Evolutionary conservation across 805 yeast species (phyloP).

Genomic region (Cyberlindnera xishuangbannaensis): DNA sequence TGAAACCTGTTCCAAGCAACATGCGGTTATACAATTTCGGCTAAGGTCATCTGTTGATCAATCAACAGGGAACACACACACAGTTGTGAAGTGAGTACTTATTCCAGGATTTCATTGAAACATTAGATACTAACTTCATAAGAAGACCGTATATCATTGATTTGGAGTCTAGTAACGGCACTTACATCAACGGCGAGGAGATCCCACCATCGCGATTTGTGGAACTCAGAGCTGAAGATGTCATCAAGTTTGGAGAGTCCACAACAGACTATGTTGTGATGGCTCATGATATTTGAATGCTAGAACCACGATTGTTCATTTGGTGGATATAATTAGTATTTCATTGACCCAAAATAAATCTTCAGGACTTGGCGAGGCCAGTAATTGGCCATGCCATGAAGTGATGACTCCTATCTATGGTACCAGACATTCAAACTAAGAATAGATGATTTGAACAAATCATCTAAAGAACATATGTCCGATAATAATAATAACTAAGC

Average conservation of each 20-base stretch:
- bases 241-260: slow-evolving; percentile 33
- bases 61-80: slow-evolving; percentile 1
- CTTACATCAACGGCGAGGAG: slow-evolving; percentile 34
- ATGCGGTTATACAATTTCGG: slow-evolving; percentile 44
- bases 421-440: too few relatives aligned
- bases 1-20: slow-evolving; percentile 39
- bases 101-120: too few relatives aligned
- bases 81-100: slow-evolving; percentile 4
- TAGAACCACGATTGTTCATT: too few relatives aligned
- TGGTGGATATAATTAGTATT: too few relatives aligned
- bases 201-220: slow-evolving; percentile 37
- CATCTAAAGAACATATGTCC: too few relatives aligned
- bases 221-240: slow-evolving; percentile 36
- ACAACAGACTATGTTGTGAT: slow-evolving; percentile 28
- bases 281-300: too few relatives aligned
- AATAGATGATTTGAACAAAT: too few relatives aligned
- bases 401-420: too few relatives aligned
- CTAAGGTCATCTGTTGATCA: slow-evolving; percentile 6
- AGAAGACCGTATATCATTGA: slow-evolving; percentile 37
- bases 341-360: too few relatives aligned
- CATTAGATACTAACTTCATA: background rate
- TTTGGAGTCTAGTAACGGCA: slow-evolving; percentile 43
- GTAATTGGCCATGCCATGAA: too few relatives aligned
- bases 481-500: too few relatives aligned
- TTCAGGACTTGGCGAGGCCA: too few relatives aligned